Evolutionary conservation across 2,329 filamentous ascomycete genomes (phyloP), one percentile per base, ranked within the genome.

Genomic region (Trichoderma atrobrunneum): DNA sequence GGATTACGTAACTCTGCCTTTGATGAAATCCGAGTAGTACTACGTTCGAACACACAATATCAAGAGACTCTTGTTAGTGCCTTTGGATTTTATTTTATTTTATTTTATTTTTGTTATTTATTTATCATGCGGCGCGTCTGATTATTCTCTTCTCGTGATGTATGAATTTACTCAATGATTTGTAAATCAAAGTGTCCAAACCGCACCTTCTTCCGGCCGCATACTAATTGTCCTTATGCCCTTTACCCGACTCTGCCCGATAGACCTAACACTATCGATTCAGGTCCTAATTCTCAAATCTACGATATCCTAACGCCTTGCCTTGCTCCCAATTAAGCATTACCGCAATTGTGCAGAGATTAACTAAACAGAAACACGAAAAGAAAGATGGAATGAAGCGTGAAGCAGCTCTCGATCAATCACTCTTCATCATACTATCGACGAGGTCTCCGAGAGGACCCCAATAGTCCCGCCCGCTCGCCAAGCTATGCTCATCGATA

Each of bases 391-490:
- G 18, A 57, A 24, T 26, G 30, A 39, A 56, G 30, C 26, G 21
- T 48, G 43, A 34, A 51, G 39, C 12, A 57, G 16, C 64, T 39
- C 36, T 51, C 57, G 34, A 7, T 87, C 78, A 97, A 81, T 98
- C 96, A 79, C 94, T 98, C 83, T 91, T 91, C 84, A 98, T 83
- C 95, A 99, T 99, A 81, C 94, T 98, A 81, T 99, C 96, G 65
- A 99, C 96, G 76, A 99, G 85, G 82, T 99, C 96, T 12, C 95
- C 95, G 72, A 99, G 82, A 14, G 96, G 96, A 1, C 96, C 96
- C 92, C 95, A 99, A 85, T 95, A 99, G 82, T 99, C 96, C 83
- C 97, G 95, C 65, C 95, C 96, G 79, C 91, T 97, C 32, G 94
- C 94, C 76, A 99, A 84, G 76, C 90, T 91, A 83, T 98, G 96